Base-by-base conservation (phyloP, 371 early-diverging fungal genomes). In the Entomophthora muscae region DNA sequence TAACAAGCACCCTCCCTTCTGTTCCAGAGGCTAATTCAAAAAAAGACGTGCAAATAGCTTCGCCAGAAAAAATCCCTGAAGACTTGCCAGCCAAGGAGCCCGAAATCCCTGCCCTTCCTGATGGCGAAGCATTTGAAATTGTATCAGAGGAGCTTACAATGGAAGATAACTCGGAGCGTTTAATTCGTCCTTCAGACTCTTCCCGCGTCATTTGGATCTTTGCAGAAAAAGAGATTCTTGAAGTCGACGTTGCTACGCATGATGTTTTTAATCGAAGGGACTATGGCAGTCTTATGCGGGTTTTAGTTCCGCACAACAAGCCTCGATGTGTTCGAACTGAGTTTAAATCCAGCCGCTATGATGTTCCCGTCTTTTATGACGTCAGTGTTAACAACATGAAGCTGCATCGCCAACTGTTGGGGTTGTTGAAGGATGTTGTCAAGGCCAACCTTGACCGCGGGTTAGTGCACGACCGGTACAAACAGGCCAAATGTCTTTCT, bases 401-500 rank as follows among this genome's bases (percentile, higher is more conserved):
- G 28, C 24, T 23, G 54, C 28, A 42, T 2, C 26, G 53, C 27
- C 42, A 32, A 7, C 53, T 63, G 3, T 21, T 28, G 22, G 12
- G 24, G 12, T 17, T 63, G 22, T 26, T 63, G 24, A 33, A 63
- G 22, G 21, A 1, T 2, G 53, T 31, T 1, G 26, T 26, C 30
- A 52, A 31, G 26, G 24, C 12, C 2, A 63, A 63, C 28, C 22
- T 27, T n/a, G 63, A 63, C 2, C 24, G 28, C 3, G 63, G 63
- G 1, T 5, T 27, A 26, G 29, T 52, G 24, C 63, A 63, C 28
- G 27, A 53, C 12, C 32, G 24, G 17, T 63, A 52, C 30, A 63
- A 63, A 30, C 63, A 54, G 33, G 51, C 28, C n/a, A 63, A 63
- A 53, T 63, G 63, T 54, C 63, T 63, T 17, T 28, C 24, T 13